Evolutionary conservation across 2,329 filamentous ascomycete genomes (phyloP).

Genomic region (Lasiodiplodia sp.): DNA sequence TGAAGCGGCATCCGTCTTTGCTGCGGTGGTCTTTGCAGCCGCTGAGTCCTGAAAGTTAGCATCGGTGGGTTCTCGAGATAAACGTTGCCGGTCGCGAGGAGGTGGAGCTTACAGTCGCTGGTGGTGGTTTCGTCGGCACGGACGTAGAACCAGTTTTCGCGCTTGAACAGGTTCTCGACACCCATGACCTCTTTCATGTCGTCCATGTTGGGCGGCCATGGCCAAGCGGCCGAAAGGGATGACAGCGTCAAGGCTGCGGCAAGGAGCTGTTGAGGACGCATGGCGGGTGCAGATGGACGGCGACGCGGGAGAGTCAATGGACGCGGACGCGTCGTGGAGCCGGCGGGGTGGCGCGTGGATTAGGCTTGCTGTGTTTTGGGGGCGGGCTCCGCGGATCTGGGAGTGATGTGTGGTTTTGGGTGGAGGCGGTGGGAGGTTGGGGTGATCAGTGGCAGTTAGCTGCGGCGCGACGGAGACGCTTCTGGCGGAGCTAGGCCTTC

Average conservation of each 20-base stretch:
- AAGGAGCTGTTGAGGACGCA: constrained; percentile 50
- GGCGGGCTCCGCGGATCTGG: constrained; percentile 10
- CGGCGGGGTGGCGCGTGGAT: constrained; percentile 8
- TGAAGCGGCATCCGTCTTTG: constrained; percentile 1
- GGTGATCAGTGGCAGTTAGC: not conserved
- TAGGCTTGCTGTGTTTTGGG: not conserved
- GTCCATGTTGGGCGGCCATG: constrained; percentile 31
- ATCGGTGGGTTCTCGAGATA: not conserved
- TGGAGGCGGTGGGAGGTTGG: constrained; percentile 21
- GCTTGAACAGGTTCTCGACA: constrained; percentile 23
- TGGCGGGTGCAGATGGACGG: constrained; percentile 30
- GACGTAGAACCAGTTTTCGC: constrained; percentile 18
- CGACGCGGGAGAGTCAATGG: constrained; percentile 14
- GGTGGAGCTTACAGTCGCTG: constrained; percentile 19
- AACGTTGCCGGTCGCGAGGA: not conserved
- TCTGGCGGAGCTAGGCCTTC: constrained; percentile 1
- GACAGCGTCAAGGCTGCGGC: constrained; percentile 48
- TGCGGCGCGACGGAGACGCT: constrained; percentile 14
- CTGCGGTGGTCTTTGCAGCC: not conserved
- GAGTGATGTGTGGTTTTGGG: constrained; percentile 12
- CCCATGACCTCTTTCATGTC: constrained; percentile 29
- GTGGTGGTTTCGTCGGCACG: constrained; percentile 2
- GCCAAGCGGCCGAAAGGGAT: constrained; percentile 44
- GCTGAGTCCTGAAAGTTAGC: not conserved
- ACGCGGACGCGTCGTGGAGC: constrained; percentile 17